Base-by-base conservation (phyloP, 1,284 basidiomycete species). In the Ganoderma sinense region DNA sequence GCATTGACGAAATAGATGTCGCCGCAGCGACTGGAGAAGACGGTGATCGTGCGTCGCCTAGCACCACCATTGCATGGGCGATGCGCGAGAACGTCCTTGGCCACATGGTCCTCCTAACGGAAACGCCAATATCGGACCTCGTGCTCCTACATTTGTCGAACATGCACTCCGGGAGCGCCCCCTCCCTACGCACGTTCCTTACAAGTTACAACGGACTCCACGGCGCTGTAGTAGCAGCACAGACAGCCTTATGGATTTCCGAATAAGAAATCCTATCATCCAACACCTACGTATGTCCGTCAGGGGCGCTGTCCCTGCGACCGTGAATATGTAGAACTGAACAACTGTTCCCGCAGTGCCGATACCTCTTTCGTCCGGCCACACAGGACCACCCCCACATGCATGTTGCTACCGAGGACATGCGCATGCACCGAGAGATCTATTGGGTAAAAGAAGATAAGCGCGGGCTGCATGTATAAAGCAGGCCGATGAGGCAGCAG, bases 151-250 rank as follows among this genome's bases (percentile, higher is more conserved):
- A n/a, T 41, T 39, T 18, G 18, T 31, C 20, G 23, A 23, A 39
- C 59, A n/a, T 41, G 23, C 39, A 60, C 23, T 20, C 48, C 48
- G 23, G 48, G 48, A 11, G 48, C 48, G 23, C 48, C 48, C 11
- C 13, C 48, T 26, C 48, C 23, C 13, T 53, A 61, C 59, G 59
- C 41, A 61, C 59, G 40, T 61, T 41, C 40, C 39, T 43, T 61
- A 41, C 23, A 13, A 43, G n/a, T 48, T n/a, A 20, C 45, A 8
- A n/a, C n/a, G n/a, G n/a, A n/a, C 45, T 23, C 45, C 8, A 48
- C 45, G 20, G 7, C 45, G 45, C n/a, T n/a, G 45, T n/a, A 48
- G 45, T 10, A n/a, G n/a, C n/a, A 10, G 8, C 14, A 10, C 45
- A n/a, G 55, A 29, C 14, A 33, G 56, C 20, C 31, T 39, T 16